phyloP scores from a whole-genome alignment of 2,329 filamentous ascomycete species.

The Monilinia laxa region DNA sequence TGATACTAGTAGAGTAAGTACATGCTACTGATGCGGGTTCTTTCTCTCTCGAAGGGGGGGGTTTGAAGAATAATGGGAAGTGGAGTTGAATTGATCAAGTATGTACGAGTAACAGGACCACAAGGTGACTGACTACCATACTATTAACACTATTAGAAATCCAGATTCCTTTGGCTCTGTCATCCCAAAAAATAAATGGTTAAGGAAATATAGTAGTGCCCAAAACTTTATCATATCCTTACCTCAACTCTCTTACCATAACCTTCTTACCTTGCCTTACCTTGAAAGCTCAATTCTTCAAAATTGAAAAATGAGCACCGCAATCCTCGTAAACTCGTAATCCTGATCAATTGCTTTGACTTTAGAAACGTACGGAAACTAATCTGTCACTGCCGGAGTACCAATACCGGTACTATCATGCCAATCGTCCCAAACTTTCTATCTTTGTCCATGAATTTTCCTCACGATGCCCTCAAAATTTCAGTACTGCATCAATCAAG shows the following conservation, averaged over 20 bases:
- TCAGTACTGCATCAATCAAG: not conserved
- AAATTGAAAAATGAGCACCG: not conserved
- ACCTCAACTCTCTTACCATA: too few relatives aligned
- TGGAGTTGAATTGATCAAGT: not conserved
- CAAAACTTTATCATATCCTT: conserved; percentile 5
- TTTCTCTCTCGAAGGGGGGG: not conserved
- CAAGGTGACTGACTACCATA: too few relatives aligned
- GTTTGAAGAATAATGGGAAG: conserved; percentile 5
- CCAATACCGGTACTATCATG: not conserved
- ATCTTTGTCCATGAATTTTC: conserved; percentile 2
- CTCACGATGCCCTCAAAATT: not conserved
- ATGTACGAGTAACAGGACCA: not conserved
- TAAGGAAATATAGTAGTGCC: not conserved
- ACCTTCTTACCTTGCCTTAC: not conserved
- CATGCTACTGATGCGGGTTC: conserved; percentile 6
- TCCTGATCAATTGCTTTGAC: not conserved
- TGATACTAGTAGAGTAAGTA: not conserved
- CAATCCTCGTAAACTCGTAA: not conserved
- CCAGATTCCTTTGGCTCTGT: not conserved
- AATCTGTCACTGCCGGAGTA: not conserved
- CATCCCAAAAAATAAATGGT: not conserved
- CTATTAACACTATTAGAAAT: not conserved
- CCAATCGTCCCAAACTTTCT: conserved; percentile 3
- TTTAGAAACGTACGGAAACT: conserved; percentile 1
- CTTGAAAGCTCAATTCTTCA: not conserved